Conservation (phyloP, 441 rosid species). For the Breynia disticha region DNA sequence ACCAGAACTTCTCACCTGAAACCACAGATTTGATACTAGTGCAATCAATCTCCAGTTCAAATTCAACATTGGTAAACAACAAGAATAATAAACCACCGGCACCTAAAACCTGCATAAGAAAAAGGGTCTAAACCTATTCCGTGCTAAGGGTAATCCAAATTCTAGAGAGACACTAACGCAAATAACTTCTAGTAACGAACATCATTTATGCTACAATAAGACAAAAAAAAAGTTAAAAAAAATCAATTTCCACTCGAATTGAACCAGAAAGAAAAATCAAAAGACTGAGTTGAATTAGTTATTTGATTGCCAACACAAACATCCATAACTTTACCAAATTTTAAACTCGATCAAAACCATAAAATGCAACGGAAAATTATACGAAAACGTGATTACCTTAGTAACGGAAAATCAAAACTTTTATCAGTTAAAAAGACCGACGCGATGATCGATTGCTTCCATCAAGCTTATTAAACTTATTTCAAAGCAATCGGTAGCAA, state of each 20-base stretch:
- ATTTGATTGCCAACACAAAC: too few relatives aligned
- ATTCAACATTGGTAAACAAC: slow-evolving; percentile 17
- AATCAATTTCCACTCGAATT: not conserved
- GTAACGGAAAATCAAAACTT: not conserved
- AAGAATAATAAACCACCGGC: not conserved
- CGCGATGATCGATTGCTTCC: not conserved
- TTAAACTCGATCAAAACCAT: too few relatives aligned
- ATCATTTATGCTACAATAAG: not conserved
- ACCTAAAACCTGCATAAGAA: slow-evolving; percentile 49
- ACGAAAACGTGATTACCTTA: not conserved
- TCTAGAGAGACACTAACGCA: slow-evolving; percentile 14
- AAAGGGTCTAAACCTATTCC: slow-evolving; percentile 43
- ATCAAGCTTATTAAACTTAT: not conserved
- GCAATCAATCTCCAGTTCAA: slow-evolving; percentile 19
- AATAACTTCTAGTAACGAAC: slow-evolving; percentile 7
- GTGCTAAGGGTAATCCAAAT: slow-evolving; percentile 24
- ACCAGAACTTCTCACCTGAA: slow-evolving; percentile 32
- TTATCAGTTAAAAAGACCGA: not conserved
- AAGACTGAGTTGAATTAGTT: too few relatives aligned
- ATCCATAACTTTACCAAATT: too few relatives aligned
- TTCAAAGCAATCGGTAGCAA: not conserved
- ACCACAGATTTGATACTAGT: slow-evolving; percentile 22
- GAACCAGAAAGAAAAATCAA: not conserved
- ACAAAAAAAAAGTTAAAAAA: not conserved
- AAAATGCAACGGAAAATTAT: not conserved